These are phyloP conservation scores for Trichophyton benhamiae DNA, from an alignment of 2,329 filamentous ascomycete species.

Conservation along the genomic window DNA sequence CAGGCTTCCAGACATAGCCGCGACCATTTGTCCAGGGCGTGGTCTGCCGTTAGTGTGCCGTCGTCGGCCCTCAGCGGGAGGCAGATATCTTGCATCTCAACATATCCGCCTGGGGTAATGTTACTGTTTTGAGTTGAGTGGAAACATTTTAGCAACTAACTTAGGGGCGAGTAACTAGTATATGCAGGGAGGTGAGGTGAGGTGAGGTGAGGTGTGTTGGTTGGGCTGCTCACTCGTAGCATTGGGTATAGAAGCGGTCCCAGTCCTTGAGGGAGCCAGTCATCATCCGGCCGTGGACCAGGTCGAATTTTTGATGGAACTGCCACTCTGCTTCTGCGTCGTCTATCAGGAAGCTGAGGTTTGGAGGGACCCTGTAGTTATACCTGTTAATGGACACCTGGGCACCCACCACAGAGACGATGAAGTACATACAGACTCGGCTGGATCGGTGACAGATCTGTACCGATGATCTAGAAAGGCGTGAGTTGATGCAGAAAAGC, in stretches of 20 bases:
- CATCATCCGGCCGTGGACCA: conserved; percentile 15
- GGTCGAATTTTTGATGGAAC: conserved; percentile 17
- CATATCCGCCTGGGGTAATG: conserved; percentile 38
- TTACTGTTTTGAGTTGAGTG: conserved; percentile 14
- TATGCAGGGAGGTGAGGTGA: conserved; percentile 7
- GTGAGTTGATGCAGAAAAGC: not conserved
- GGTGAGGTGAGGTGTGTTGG: not conserved
- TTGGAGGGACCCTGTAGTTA: conserved; percentile 17
- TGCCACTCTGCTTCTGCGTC: conserved; percentile 18
- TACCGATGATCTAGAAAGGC: not conserved
- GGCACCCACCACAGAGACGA: no score
- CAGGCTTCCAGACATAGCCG: conserved; percentile 20
- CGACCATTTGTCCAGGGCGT: conserved; percentile 17
- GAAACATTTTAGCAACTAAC: not conserved
- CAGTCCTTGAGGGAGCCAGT: conserved; percentile 14
- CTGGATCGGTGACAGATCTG: conserved; percentile 11
- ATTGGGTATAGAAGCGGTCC: conserved; percentile 6
- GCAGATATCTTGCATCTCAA: conserved; percentile 39
- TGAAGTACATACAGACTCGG: not conserved
- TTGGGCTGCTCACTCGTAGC: not conserved
- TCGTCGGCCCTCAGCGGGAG: conserved; percentile 32
- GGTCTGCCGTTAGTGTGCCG: conserved; percentile 25
- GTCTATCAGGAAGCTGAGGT: conserved; percentile 17
- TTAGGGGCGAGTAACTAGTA: not conserved
- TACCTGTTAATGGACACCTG: not conserved